Evolutionary conservation across 495 filamentous ascomycete genomes (phyloP), one percentile per base, ranked within the genome.

Genomic region (Aspergillus ostianus): DNA sequence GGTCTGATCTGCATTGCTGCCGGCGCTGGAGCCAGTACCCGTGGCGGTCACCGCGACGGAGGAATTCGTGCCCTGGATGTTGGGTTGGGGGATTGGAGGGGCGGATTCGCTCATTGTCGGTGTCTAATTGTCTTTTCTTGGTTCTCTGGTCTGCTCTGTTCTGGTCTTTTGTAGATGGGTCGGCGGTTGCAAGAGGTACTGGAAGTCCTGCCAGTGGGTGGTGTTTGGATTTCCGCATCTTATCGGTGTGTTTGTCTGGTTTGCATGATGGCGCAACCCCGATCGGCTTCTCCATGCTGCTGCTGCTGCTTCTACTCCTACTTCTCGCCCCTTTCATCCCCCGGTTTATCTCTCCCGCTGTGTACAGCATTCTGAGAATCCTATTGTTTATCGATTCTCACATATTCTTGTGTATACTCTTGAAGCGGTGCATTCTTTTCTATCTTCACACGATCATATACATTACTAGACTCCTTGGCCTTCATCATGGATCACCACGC

Each of bases 171-270:
- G n/a, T 4, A 12, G 47, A 49, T 20, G 47, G 47, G 10, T 49
- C 2, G 47, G 17, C 21, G 20, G 26, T 6, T 3, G 21, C 21
- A 30, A 6, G 50, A 26, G 9, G 21, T 19, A 23, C 45, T 20
- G 21, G 19, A 36, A 32, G 41, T 27, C 15, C 44, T 15, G 19
- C n/a, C n/a, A 1, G 19, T 15, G 36, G 44, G 6, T 17, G 47
- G 21, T 50, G 47, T 2, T 20, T 23, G 46, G 30, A 23, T 13
- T 51, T 58, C 51, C 46, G 60, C 58, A 63, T 64, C 71, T 75
- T 73, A 74, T 71, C 73, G 60, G 20, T 29, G 46, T 68, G 73
- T 79, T 79, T 79, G 74, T 18, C 3, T 29, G 53, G 74, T 79
- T 79, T 79, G 76, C 74, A 77, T 63, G 9, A 41, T 41, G 36